phyloP scores from a whole-genome alignment of 768 basidiomycete genomes.

The Mycena pura region DNA sequence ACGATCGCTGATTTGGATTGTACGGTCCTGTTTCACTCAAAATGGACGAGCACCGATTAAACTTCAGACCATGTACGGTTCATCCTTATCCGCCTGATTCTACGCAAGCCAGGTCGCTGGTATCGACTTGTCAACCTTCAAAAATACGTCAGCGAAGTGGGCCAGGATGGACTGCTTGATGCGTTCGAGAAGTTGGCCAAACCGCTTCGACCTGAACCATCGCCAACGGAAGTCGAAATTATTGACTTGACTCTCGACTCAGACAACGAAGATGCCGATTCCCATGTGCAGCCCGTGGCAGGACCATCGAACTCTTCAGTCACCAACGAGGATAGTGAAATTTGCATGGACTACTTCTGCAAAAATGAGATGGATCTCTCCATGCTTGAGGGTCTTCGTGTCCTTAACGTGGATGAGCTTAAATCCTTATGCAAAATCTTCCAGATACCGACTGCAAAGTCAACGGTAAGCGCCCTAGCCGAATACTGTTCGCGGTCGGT shows the following conservation, averaged over 20 bases:
- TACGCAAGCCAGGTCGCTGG: conserved; percentile 48
- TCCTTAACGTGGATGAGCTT: conserved; percentile 17
- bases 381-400: conserved; percentile 10
- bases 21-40: background rate
- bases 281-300: background rate
- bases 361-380: conserved; percentile 30
- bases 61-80: conserved; percentile 50
- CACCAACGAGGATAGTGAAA: background rate
- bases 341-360: conserved; percentile 28
- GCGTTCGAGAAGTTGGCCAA: conserved; percentile 42
- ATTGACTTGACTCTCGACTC: conserved; percentile 41
- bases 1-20: background rate
- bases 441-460: conserved; percentile 27
- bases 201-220: background rate
- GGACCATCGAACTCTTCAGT: conserved; percentile 13
- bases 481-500: background rate
- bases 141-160: conserved; percentile 33
- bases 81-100: conserved; percentile 51
- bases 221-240: conserved; percentile 19
- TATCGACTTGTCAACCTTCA: conserved; percentile 38
- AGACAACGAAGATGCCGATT: conserved; percentile 29
- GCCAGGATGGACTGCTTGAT: conserved; percentile 34
- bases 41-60: background rate
- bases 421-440: conserved; percentile 16
- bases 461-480: conserved; percentile 3